Conservation (phyloP, 768 basidiomycete genomes). For the Pleurotus tuber-regium region DNA sequence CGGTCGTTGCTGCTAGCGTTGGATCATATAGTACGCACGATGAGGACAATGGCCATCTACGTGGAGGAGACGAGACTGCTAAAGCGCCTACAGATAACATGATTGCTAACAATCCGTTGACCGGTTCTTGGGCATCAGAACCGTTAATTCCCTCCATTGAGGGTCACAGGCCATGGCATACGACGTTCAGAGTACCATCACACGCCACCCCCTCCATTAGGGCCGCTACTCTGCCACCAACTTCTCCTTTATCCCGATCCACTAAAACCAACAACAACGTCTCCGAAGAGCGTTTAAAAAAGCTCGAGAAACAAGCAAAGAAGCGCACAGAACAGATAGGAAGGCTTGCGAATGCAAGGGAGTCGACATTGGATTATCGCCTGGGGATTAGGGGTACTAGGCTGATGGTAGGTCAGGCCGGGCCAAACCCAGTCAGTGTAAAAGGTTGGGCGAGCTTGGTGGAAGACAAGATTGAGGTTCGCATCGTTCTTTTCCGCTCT, state of each 20-base stretch:
- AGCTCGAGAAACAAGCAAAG: conserved; percentile 45
- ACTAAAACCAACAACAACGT: conserved; percentile 9
- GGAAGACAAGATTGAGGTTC: conserved; percentile 79
- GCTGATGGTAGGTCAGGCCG: conserved; percentile 24
- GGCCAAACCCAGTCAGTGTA: conserved; percentile 58
- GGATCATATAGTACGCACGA: too few species aligned
- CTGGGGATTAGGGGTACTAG: conserved; percentile 47
- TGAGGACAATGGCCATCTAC: neutral
- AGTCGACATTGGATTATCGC: conserved; percentile 75
- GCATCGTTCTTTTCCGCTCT: conserved; percentile 15
- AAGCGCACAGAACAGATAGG: conserved; percentile 53
- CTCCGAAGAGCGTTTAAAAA: conserved; percentile 36
- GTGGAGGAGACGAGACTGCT: neutral
- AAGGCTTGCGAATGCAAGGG: conserved; percentile 59
- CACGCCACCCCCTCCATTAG: conserved; percentile 53
- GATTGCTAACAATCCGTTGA: conserved; percentile 11
- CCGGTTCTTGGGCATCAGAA: conserved; percentile 46
- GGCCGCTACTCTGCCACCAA: conserved; percentile 43
- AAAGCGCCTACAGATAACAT: neutral
- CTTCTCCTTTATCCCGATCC: conserved; percentile 19
- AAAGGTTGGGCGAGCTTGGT: conserved; percentile 76
- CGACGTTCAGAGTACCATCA: conserved; percentile 60
- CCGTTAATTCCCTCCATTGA: conserved; percentile 53
- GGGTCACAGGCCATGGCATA: conserved; percentile 68
- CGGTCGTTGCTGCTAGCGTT: conserved; percentile 27